phyloP scores from a whole-genome alignment of 208 protist species.

The Leishmania braziliensis region DNA sequence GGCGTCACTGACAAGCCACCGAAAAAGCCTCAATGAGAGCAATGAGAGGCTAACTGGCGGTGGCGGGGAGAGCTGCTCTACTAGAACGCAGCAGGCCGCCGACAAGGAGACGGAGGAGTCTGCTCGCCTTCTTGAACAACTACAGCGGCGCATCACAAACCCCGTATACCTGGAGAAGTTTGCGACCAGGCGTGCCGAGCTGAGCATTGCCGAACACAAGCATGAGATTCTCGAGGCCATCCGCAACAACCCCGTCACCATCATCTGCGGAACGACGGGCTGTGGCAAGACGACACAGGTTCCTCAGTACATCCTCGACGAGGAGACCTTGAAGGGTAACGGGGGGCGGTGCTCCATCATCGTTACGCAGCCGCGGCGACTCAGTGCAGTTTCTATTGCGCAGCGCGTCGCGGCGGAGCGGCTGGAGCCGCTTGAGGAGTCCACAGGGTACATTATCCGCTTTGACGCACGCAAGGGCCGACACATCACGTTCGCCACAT shows the following conservation, averaged over 20 bases:
- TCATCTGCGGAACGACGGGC: conserved; percentile 96
- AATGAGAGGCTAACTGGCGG: neutral
- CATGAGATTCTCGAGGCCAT: conserved; percentile 80
- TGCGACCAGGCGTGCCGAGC: conserved; percentile 54
- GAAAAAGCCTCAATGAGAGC: neutral
- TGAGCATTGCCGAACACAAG: conserved; percentile 72
- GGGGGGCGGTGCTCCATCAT: conserved; percentile 77
- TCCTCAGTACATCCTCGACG: conserved; percentile 95
- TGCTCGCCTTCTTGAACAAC: conserved; percentile 37
- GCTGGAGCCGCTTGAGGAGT: conserved; percentile 93
- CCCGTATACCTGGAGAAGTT: conserved; percentile 70
- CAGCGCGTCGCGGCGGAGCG: conserved; percentile 98
- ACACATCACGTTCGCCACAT: conserved; percentile 98
- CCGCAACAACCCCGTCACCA: conserved; percentile 74
- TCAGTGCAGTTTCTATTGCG: conserved; percentile 98
- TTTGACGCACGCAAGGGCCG: conserved; percentile 95
- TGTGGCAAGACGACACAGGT: conserved; percentile 98
- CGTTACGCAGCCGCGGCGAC: conserved; percentile 97
- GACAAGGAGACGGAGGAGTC: conserved; percentile 46
- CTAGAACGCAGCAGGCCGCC: neutral
- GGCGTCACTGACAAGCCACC: neutral
- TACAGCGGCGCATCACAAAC: conserved; percentile 57
- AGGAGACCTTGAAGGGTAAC: conserved; percentile 52
- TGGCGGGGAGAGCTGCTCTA: too few species aligned
- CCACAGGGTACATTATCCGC: conserved; percentile 98